Evolutionary conservation across 2,329 filamentous ascomycete species (phyloP), one percentile per base, ranked within the genome.

Genomic region (Thelonectria olida): DNA sequence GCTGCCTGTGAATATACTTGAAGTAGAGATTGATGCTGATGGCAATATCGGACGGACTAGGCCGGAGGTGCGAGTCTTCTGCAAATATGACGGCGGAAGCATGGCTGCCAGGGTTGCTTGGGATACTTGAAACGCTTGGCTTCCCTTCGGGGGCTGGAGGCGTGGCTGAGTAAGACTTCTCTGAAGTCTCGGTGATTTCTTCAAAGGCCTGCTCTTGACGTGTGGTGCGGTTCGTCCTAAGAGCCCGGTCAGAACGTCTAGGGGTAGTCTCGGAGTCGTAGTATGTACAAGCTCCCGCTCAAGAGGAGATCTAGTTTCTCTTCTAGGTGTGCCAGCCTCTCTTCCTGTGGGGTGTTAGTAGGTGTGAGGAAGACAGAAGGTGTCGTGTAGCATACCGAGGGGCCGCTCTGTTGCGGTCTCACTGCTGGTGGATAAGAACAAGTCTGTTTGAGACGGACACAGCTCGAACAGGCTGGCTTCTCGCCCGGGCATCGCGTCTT

Each of bases 401-500:
- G 79, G 22, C 78, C 80, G 62, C 74, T 75, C 34, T 77, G 76
- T 5, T 77, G 69, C 10, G 77, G 75, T 51, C 76, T 77, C 55
- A 73, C 67, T 13, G 74, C 73, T 4, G 74, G 70, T 15, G 80
- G 73, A 68, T 84, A 84, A 10, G 80, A 77, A 66, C 82, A 84
- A 39, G 77, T 66, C 69, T 84, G 82, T 50, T 78, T 79, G 8
- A 84, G 74, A 15, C 82, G 79, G 10, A 79, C 74, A 66, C 82
- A 84, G 66, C 81, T 83, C 9, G 82, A 84, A 59, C 82, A 84
- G 1, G 79, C 76, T 5, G 82, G 82, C 66, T 80, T 82, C 69
- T 84, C 82, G 7, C 81, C 82, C 0, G 82, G 82, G 67, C 82
- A 84, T 31, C 82, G 78, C 2, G 79, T 83, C 68, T 84, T 84